phyloP scores from a whole-genome alignment of 352 stramenopile genomes.

The Phytopythium chamaehyphon region DNA sequence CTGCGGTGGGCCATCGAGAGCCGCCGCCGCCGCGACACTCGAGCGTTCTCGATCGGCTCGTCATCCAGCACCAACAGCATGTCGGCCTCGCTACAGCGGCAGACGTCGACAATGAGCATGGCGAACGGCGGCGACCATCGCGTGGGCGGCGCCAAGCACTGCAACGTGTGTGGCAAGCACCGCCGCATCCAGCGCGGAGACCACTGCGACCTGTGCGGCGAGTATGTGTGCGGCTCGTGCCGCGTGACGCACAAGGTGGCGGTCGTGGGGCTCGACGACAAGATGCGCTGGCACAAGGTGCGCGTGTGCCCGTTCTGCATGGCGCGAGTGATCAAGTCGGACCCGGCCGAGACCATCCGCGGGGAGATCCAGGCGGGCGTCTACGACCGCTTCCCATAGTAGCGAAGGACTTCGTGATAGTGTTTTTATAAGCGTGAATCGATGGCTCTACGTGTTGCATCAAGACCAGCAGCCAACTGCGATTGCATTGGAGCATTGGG shows the following conservation, averaged over 20 bases:
- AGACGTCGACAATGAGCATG: constrained; percentile 8
- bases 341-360: constrained; percentile 16
- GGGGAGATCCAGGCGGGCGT: constrained; percentile 19
- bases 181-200: constrained; percentile 15
- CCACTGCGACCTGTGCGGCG: constrained; percentile 18
- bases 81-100: not conserved
- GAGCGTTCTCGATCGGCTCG: not conserved
- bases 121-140: constrained; percentile 7
- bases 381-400: constrained; percentile 18
- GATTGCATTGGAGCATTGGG: too few species aligned
- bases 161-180: constrained; percentile 25
- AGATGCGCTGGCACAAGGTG: constrained; percentile 20
- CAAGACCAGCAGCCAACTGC: too few species aligned
- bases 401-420: not conserved
- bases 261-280: constrained; percentile 21
- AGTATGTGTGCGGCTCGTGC: constrained; percentile 25
- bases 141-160: constrained; percentile 10
- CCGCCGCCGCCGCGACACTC: constrained; percentile 3
- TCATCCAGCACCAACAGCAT: not conserved
- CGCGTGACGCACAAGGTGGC: constrained; percentile 29
- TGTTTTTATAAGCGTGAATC: not conserved
- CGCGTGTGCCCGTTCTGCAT: constrained; percentile 25
- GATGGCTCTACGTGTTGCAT: too few species aligned
- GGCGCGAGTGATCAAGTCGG: constrained; percentile 16
- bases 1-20: constrained; percentile 21